Percentiles rank a stretch among this genome's conserved stretches.
Evolutionary conservation across 208 protist species (phyloP).

Genomic region (Leishmania guyanensis): DNA sequence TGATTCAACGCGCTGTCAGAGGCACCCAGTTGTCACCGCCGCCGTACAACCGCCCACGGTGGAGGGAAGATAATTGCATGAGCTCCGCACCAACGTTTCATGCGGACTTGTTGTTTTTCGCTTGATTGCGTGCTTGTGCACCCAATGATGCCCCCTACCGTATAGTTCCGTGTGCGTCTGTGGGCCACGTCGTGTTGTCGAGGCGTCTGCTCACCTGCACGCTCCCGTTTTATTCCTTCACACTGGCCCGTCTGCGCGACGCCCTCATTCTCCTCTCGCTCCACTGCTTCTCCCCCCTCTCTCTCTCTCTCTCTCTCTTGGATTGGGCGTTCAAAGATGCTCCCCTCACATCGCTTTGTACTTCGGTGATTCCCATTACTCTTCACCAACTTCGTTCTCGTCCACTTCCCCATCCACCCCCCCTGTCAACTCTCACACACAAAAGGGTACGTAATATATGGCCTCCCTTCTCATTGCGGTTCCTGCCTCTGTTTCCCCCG

Average conservation of each 20-base stretch:
- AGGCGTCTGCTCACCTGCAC: background rate
- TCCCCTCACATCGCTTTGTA: background rate
- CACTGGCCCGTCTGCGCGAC: background rate
- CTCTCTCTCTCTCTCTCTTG: background rate
- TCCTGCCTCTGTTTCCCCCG: background rate
- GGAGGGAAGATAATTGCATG: background rate
- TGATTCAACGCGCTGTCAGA: background rate
- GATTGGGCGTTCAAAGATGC: background rate
- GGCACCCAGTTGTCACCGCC: background rate
- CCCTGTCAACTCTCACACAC: background rate
- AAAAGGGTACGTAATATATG: background rate
- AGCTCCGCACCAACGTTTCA: background rate
- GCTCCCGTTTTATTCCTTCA: background rate
- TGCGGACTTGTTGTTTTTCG: background rate
- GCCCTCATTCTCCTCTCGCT: background rate
- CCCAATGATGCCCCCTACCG: background rate
- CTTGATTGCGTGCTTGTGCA: background rate
- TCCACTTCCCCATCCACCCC: too few species aligned
- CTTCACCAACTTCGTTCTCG: background rate
- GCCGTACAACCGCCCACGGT: background rate
- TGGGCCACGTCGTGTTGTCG: background rate
- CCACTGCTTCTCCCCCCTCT: background rate
- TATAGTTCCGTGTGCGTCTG: background rate
- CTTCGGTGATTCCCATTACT: background rate
- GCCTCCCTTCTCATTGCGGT: background rate